Conservation (phyloP, 2,329 filamentous ascomycete species). For the Colletotrichum plurivorum region DNA sequence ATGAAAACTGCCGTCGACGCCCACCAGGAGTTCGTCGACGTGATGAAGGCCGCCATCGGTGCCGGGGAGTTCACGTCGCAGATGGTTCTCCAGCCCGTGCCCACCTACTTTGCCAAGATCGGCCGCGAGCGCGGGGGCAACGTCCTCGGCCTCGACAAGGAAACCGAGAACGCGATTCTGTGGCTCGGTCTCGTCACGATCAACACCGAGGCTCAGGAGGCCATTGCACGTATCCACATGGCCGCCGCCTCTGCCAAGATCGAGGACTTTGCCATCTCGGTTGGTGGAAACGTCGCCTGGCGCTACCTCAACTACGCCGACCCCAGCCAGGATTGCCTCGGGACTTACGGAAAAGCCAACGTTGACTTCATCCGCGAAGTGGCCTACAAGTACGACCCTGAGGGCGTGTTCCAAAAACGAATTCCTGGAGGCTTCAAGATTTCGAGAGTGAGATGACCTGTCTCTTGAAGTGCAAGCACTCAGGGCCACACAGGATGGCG, state of each 20-base stretch:
- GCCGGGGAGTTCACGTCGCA: slow-evolving; percentile 41
- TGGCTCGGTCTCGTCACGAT: slow-evolving; percentile 22
- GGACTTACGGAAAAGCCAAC: slow-evolving; percentile 53
- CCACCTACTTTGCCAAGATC: slow-evolving; percentile 48
- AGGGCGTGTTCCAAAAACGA: slow-evolving; percentile 49
- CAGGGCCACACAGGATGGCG: background rate
- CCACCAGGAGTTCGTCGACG: slow-evolving; percentile 42
- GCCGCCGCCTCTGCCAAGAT: slow-evolving; percentile 20
- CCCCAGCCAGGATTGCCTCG: slow-evolving; percentile 52
- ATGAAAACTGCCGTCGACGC: slow-evolving; percentile 46
- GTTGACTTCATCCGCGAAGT: slow-evolving; percentile 47
- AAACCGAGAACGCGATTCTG: slow-evolving; percentile 1
- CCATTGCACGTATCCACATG: slow-evolving; percentile 11
- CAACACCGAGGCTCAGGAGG: slow-evolving; percentile 20
- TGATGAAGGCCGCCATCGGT: slow-evolving; percentile 39
- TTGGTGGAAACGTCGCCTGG: slow-evolving; percentile 50
- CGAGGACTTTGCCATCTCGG: slow-evolving; percentile 27
- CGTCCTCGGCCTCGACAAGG: slow-evolving; percentile 52
- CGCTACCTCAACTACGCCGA: slow-evolving; percentile 62
- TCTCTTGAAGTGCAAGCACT: background rate
- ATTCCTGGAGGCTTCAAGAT: slow-evolving; percentile 43
- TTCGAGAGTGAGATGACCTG: slow-evolving; percentile 7
- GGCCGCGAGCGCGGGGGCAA: slow-evolving; percentile 56
- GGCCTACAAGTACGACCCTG: slow-evolving; percentile 50
- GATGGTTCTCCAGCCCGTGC: slow-evolving; percentile 55